phyloP scores from a whole-genome alignment of 345 rosid genomes.

The Adansonia digitata region DNA sequence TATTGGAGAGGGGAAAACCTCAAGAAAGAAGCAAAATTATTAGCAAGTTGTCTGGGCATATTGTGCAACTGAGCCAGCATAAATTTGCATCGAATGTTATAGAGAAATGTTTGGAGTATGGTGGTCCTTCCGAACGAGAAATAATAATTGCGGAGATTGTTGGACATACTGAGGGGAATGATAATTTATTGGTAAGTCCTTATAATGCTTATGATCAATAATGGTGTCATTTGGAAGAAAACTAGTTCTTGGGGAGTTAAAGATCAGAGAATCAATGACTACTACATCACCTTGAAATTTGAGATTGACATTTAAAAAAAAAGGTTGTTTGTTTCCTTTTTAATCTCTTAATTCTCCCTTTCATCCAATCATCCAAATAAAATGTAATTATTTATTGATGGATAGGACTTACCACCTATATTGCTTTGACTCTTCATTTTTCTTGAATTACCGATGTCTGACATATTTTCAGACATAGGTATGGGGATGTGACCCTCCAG shows the following conservation, averaged over 20 bases:
- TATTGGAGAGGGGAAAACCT: constrained; percentile 54
- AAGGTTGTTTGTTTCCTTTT: not conserved
- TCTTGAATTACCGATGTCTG: too few species aligned
- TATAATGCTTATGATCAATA: not conserved
- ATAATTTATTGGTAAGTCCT: constrained; percentile 51
- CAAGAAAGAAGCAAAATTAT: constrained; percentile 49
- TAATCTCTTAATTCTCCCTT: not conserved
- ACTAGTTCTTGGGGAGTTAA: not conserved
- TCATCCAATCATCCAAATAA: not conserved
- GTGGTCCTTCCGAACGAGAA: constrained; percentile 47
- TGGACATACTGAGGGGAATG: constrained; percentile 44
- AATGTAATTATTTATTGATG: not conserved
- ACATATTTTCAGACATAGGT: too few species aligned
- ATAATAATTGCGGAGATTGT: constrained; percentile 53
- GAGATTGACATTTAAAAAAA: not conserved
- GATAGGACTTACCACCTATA: not conserved
- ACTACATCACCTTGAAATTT: not conserved
- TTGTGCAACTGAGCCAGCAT: constrained; percentile 23
- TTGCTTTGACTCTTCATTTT: too few species aligned
- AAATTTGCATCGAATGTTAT: constrained; percentile 44
- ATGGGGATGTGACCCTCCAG: too few species aligned
- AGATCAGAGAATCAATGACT: not conserved
- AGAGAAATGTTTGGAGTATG: constrained; percentile 62
- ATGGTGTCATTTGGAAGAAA: not conserved
- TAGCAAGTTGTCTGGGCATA: constrained; percentile 47